Evolutionary conservation across 2,329 filamentous ascomycete species (phyloP).

Genomic region (Penicillium oxalicum): DNA sequence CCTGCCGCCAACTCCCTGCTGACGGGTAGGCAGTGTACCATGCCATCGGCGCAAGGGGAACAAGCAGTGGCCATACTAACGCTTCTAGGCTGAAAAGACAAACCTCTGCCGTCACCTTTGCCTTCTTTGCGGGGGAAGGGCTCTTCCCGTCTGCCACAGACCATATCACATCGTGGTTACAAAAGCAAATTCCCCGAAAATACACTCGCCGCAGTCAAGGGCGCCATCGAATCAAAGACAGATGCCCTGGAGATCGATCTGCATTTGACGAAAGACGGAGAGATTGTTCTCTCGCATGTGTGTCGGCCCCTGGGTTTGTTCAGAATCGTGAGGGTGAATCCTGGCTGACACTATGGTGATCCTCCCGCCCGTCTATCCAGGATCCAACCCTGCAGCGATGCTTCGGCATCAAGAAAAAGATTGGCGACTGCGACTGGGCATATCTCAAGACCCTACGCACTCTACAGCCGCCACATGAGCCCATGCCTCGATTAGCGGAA

Average conservation of each 20-base stretch:
- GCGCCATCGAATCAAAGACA: slow-evolving; percentile 65
- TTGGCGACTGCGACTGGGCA: slow-evolving; percentile 71
- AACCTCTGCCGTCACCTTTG: not conserved
- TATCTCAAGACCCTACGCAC: slow-evolving; percentile 66
- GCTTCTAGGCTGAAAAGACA: too few relatives aligned
- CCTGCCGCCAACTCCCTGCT: too few relatives aligned
- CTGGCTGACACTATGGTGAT: not conserved
- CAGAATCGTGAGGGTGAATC: too few relatives aligned
- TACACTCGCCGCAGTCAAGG: slow-evolving; percentile 70
- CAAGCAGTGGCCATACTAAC: too few relatives aligned
- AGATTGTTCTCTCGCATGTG: slow-evolving; percentile 81
- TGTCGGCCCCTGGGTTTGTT: slow-evolving; percentile 15
- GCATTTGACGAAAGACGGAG: slow-evolving; percentile 72
- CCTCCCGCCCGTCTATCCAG: slow-evolving; percentile 37
- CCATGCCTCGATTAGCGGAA: slow-evolving; percentile 69
- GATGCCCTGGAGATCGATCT: slow-evolving; percentile 86
- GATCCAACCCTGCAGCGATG: slow-evolving; percentile 73
- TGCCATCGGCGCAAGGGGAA: too few relatives aligned
- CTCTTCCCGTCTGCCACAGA: slow-evolving; percentile 25
- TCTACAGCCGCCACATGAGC: slow-evolving; percentile 58
- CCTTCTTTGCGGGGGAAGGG: slow-evolving; percentile 1
- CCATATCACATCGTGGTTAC: slow-evolving; percentile 43
- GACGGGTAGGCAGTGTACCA: too few relatives aligned
- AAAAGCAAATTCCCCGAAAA: slow-evolving; percentile 79
- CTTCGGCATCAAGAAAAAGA: slow-evolving; percentile 66